A percentile compares a stretch with the other conserved stretches of the same genome.
Conservation (phyloP, 495 filamentous ascomycete species). For the Elaphomyces granulatus region DNA sequence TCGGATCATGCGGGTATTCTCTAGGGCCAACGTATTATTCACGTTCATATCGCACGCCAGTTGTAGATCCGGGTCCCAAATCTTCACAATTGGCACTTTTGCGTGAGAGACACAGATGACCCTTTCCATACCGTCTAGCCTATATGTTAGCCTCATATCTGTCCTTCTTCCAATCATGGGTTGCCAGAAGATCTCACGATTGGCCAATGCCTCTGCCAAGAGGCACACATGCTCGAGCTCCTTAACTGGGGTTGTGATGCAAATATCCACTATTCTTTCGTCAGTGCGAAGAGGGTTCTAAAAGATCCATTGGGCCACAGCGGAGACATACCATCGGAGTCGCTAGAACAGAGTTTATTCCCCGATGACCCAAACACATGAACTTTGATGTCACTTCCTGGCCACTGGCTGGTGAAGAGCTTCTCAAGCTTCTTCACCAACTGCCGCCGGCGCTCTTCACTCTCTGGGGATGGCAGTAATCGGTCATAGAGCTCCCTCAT, state of each 20-base stretch:
- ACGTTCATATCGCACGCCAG: conserved; percentile 98
- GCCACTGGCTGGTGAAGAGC: conserved; percentile 81
- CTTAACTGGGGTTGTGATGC: conserved; percentile 81
- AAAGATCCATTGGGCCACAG: conserved; percentile 17
- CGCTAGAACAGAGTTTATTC: conserved; percentile 86
- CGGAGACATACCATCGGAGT: conserved; percentile 71
- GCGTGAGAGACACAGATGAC: conserved; percentile 87
- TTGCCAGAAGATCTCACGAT: conserved; percentile 43
- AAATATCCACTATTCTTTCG: conserved; percentile 72
- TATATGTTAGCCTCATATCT: conserved; percentile 11
- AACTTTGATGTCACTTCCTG: conserved; percentile 75
- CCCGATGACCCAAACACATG: conserved; percentile 95
- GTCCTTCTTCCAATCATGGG: conserved; percentile 4
- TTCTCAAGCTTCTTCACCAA: conserved; percentile 77
- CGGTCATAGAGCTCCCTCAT: conserved; percentile 72
- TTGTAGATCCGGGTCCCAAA: conserved; percentile 87
- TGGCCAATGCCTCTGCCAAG: conserved; percentile 68
- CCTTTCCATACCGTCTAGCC: conserved; percentile 81
- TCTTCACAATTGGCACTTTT: conserved; percentile 97
- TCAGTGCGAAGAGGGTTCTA: conserved; percentile 5
- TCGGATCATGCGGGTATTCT: conserved; percentile 97
- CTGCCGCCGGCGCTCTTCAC: conserved; percentile 55
- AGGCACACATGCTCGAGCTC: conserved; percentile 75
- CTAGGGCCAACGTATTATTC: conserved; percentile 86
- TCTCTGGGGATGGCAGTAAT: conserved; percentile 69